These are phyloP conservation scores for Cercophora sp. DNA, from an alignment of 495 filamentous ascomycete species.

Conservation along the genomic window DNA sequence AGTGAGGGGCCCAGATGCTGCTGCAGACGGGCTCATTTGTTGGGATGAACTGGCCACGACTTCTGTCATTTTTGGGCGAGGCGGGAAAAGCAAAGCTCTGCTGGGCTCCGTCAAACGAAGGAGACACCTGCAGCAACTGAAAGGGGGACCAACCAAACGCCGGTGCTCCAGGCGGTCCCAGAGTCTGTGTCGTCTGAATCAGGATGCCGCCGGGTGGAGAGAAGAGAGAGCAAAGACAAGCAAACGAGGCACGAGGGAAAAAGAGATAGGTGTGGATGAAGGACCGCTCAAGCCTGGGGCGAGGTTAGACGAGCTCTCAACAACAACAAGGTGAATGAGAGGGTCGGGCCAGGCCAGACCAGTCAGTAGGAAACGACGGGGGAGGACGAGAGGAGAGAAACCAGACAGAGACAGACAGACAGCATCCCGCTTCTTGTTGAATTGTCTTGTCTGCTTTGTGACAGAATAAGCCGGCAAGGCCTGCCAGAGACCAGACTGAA, in stretches of 20 bases:
- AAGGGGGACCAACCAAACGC: neutral
- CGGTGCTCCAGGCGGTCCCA: no score
- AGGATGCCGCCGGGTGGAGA: no score
- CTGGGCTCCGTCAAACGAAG: neutral
- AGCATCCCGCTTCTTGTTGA: neutral
- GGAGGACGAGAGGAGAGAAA: slow-evolving; percentile 5
- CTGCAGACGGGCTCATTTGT: slow-evolving; percentile 5
- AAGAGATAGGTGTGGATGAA: no score
- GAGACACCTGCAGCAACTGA: neutral
- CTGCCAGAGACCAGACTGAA: neutral
- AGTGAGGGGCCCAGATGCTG: slow-evolving; percentile 16
- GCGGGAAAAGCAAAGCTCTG: slow-evolving; percentile 3
- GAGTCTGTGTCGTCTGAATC: no score
- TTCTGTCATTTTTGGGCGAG: slow-evolving; percentile 28
- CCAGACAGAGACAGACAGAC: slow-evolving; percentile 1
- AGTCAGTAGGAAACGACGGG: slow-evolving; percentile 3
- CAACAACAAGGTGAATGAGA: no score
- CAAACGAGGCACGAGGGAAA: no score
- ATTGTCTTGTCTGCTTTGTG: slow-evolving; percentile 7
- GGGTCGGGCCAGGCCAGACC: no score
- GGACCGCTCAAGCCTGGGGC: no score
- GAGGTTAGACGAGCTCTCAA: no score
- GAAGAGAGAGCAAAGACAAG: no score
- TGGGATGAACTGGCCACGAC: slow-evolving; percentile 16
- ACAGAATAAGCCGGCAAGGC: neutral